Evolutionary conservation across 768 basidiomycete species (phyloP).

Genomic region (Podaxis sp.): DNA sequence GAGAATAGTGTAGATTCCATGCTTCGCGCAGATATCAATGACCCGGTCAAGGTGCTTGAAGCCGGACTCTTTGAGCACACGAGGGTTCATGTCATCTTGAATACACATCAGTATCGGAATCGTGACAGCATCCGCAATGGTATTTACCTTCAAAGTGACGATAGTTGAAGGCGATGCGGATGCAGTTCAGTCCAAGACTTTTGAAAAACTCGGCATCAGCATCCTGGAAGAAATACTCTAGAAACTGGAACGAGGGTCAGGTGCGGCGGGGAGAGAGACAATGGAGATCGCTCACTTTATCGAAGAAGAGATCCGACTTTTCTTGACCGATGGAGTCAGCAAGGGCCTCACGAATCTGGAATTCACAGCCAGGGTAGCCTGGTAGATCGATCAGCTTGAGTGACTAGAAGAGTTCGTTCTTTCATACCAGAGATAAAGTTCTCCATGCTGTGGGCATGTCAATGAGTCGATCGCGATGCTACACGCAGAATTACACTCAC

Average conservation of each 20-base stretch:
- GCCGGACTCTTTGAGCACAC: conserved; percentile 73
- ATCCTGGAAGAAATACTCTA: conserved; percentile 80
- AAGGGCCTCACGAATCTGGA: conserved; percentile 70
- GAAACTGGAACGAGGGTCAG: conserved; percentile 45
- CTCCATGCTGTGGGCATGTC: conserved; percentile 54
- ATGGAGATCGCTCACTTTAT: conserved; percentile 48
- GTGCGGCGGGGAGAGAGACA: neutral
- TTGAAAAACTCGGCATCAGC: conserved; percentile 75
- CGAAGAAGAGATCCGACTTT: conserved; percentile 78
- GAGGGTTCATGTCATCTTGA: conserved; percentile 73
- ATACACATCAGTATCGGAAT: neutral
- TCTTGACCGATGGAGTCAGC: conserved; percentile 60
- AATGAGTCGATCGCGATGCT: neutral
- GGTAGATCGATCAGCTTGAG: neutral
- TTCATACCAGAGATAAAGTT: conserved; percentile 66
- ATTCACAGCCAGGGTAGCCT: conserved; percentile 85
- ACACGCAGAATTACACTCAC: conserved; percentile 38
- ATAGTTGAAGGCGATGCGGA: conserved; percentile 75
- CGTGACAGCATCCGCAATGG: neutral
- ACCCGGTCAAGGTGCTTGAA: conserved; percentile 84
- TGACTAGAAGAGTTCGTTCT: neutral
- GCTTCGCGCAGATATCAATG: conserved; percentile 60
- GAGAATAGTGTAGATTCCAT: conserved; percentile 79
- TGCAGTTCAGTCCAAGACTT: conserved; percentile 75
- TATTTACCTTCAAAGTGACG: conserved; percentile 60